Base-by-base conservation (phyloP, 805 yeast genomes). In the Schwanniomyces yamadae region DNA sequence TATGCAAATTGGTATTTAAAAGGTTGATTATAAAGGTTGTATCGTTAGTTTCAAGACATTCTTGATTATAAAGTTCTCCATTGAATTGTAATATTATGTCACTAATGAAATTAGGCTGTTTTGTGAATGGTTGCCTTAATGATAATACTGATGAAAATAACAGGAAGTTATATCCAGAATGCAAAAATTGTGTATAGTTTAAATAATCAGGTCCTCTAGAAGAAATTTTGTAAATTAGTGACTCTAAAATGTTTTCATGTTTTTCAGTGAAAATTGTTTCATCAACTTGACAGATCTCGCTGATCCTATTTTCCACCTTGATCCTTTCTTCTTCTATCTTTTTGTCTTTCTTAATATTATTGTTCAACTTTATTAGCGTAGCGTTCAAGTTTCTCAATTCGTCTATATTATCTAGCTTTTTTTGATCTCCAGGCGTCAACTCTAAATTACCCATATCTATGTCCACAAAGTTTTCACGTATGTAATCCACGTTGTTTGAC, bases 11-110 rank as follows among this genome's bases (percentile, higher is more conserved):
- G 11, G 34, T 19, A 5, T 36, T 36, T 20, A 84, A 52, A 20
- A 49, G 48, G 1, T 63, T 49, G 31, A 66, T 61, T 5, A 87
- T 59, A 44, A 57, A 83, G 3, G 56, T 65, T 0, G 95, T 80
- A 57, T 90, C 97, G 54, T 85, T 85, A 0, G 66, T 35, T 4
- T 48, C 43, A 21, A 64, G 45, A 15, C 83, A 72, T 23, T 73
- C 82, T 1, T 55, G 46, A 44, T 82, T 82, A 57, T 93, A 93
- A 8, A 93, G 59, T 50, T 93, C 97, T 0, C 99, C 99, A 55
- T 95, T 93, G 61, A 84, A 91, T 52, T 88, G 95, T 6, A 95
- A 52, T 0, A 47, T 65, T 45, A 30, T 52, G 3, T 61, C 44
- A 3, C 48, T 54, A 6, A 43, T 43, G 2, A 40, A 45, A 3